Conservation (phyloP, 768 basidiomycete species). For the Collybiopsis confluens region DNA sequence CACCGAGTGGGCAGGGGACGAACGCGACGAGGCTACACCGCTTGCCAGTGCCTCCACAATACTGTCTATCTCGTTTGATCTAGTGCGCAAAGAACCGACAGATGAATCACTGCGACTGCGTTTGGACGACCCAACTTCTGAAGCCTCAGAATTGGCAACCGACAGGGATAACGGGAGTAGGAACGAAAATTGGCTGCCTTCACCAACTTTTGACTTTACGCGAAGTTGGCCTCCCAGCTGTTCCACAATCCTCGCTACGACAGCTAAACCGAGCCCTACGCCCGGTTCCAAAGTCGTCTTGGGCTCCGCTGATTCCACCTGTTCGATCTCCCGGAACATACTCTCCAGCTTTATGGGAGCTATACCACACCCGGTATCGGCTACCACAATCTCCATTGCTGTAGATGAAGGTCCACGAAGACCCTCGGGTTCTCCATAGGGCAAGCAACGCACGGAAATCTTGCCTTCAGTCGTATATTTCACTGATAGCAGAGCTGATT, state of each 20-base stretch:
- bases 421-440: slow-evolving; percentile 47
- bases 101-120: slow-evolving; percentile 6
- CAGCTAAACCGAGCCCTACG: slow-evolving; percentile 70
- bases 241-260: slow-evolving; percentile 76
- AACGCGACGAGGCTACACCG: slow-evolving; percentile 21
- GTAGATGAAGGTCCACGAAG: slow-evolving; percentile 40
- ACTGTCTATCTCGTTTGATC: slow-evolving; percentile 33
- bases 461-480: slow-evolving; percentile 65
- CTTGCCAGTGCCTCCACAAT: slow-evolving; percentile 46
- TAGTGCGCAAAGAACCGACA: neutral
- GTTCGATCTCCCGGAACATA: slow-evolving; percentile 79
- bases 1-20: neutral
- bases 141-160: slow-evolving; percentile 5
- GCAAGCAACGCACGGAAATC: slow-evolving; percentile 55
- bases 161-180: slow-evolving; percentile 57
- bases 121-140: neutral
- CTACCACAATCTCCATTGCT: slow-evolving; percentile 65
- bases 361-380: slow-evolving; percentile 76
- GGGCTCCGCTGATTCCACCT: slow-evolving; percentile 54
- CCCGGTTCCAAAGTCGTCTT: slow-evolving; percentile 34
- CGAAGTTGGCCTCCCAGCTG: slow-evolving; percentile 77
- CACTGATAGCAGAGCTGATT: slow-evolving; percentile 33
- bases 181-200: slow-evolving; percentile 72
- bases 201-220: slow-evolving; percentile 63
- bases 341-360: slow-evolving; percentile 58